Evolutionary conservation across 345 rosid species (phyloP).

Genomic region (Salix purpurea): DNA sequence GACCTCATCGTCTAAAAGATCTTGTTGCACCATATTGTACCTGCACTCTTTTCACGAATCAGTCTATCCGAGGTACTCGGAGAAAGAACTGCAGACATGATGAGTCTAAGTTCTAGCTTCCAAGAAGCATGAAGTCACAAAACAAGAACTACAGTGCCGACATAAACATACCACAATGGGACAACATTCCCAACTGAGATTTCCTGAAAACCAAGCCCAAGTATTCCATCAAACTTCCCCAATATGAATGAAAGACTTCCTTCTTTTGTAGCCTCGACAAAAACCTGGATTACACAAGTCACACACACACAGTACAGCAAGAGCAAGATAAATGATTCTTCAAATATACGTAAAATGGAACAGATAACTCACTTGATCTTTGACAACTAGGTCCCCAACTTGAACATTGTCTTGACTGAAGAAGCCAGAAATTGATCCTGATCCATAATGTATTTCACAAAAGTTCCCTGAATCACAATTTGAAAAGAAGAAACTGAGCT

Average conservation of each 20-base stretch:
- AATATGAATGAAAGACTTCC: constrained; percentile 47
- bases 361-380: constrained; percentile 48
- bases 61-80: background rate
- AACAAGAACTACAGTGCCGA: background rate
- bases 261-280: constrained; percentile 70
- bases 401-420: constrained; percentile 65
- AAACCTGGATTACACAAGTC: constrained; percentile 37
- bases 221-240: constrained; percentile 73
- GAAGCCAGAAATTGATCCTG: constrained; percentile 72
- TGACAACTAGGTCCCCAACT: constrained; percentile 60
- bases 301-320: background rate
- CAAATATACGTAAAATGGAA: background rate
- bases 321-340: background rate
- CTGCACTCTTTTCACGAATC: constrained; percentile 26
- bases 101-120: background rate
- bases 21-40: constrained; percentile 67
- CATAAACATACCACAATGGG: constrained; percentile 56
- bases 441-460: constrained; percentile 60
- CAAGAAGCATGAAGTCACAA: background rate
- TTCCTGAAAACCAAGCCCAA: constrained; percentile 80
- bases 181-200: constrained; percentile 59
- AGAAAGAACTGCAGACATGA: background rate
- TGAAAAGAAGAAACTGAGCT: constrained; percentile 1
- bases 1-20: constrained; percentile 45
- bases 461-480: constrained; percentile 41